Evolutionary conservation across 1,284 basidiomycete species (phyloP), one percentile per base, ranked within the genome.

Genomic region (Pseudozyma thailandica): DNA sequence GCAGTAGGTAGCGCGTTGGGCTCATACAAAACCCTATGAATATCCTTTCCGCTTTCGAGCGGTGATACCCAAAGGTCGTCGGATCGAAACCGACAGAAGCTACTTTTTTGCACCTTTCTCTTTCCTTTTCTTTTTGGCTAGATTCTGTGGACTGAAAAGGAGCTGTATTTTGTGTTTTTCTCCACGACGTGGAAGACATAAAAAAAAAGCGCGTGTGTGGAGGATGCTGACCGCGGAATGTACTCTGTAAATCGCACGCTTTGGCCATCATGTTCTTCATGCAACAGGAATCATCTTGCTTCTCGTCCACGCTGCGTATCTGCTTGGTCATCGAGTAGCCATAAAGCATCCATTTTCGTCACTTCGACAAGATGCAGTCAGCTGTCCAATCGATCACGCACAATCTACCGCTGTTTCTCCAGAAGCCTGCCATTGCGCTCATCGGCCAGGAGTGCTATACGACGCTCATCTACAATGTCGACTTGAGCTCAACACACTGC

Each of bases 391-490:
- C 51, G 8, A 64, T 87, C 47, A 87, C 86, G 3, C 85, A 85
- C 45, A 83, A 85, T 72, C 79, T 97, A 28, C 93, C 94, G 5
- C 89, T 87, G 85, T 90, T 93, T 82, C 85, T 97, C 54, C 88
- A 88, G 60, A 89, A 93, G 77, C 87, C 94, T 0, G 91, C 91
- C 4, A 86, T 90, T 21, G 88, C 90, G 1, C 87, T 97, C 39
- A 88, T 98, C 52, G 93, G 94, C 47, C 62, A 75, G 56, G 70
- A 92, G 87, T 98, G 95, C 84, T 98, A 97, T 86, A 87, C 87
- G 25, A 90, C 90, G 50, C 88, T 98, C 16, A 88, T 98, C 38
- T 92, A 93, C 85, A 89, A 98, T 84, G 88, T 95, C 60, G 85
- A 97, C 83, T 77, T 96, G n/a, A 84, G 84, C n/a, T 90, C 95